A percentile compares a stretch with the other conserved stretches of the same genome.
These are phyloP conservation scores for Phytopythium helicoides DNA, from an alignment of 352 stramenopile species.

Conservation along the genomic window DNA sequence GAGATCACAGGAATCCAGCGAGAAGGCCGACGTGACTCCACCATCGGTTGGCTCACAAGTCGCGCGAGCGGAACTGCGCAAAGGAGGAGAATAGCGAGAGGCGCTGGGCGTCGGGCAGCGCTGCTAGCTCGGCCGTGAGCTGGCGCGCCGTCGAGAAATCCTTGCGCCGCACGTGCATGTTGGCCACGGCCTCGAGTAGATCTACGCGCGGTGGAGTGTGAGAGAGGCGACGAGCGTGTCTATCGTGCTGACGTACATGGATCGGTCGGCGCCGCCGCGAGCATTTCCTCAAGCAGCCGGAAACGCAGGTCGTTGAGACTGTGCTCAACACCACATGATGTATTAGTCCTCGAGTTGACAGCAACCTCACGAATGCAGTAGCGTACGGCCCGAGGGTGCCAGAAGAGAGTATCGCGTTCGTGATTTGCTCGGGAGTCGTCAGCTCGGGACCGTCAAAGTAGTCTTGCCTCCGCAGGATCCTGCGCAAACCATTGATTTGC, in stretches of 20 bases:
- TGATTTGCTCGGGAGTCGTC: constrained; percentile 26
- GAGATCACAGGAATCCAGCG: not conserved
- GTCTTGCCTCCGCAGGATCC: constrained; percentile 40
- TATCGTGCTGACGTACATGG: constrained; percentile 20
- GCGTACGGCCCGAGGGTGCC: constrained; percentile 43
- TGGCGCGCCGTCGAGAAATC: constrained; percentile 27
- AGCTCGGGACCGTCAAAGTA: constrained; percentile 44
- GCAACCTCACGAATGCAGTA: not conserved
- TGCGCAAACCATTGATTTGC: not conserved
- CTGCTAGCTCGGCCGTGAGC: constrained; percentile 28
- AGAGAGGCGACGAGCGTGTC: not conserved
- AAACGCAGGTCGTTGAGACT: constrained; percentile 45
- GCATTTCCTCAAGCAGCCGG: constrained; percentile 35
- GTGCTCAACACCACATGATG: not conserved
- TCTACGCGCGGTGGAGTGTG: constrained; percentile 14
- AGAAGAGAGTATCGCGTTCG: constrained; percentile 22
- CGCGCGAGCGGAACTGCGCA: constrained; percentile 16
- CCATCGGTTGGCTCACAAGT: too few species aligned
- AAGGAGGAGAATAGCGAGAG: constrained; percentile 31
- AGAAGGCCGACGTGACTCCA: too few species aligned
- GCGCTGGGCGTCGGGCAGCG: constrained; percentile 25
- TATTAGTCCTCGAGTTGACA: not conserved
- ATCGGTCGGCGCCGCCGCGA: constrained; percentile 23
- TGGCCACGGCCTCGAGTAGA: constrained; percentile 41
- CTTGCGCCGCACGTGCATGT: constrained; percentile 38